phyloP scores from a whole-genome alignment of 2,329 filamentous ascomycete genomes.

The Macrophomina phaseolina region DNA sequence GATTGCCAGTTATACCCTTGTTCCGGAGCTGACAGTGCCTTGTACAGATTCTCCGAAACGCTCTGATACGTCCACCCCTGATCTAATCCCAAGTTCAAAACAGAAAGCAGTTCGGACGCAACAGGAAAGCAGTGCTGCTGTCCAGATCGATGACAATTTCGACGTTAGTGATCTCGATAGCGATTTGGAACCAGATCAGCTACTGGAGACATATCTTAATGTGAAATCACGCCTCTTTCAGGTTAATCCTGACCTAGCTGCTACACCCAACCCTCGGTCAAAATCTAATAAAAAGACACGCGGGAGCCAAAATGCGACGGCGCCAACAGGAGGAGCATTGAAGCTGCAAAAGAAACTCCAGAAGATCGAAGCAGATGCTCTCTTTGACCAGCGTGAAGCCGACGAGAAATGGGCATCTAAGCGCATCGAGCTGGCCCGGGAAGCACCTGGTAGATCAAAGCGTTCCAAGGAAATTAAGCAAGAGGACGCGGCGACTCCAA shows the following conservation, averaged over 20 bases:
- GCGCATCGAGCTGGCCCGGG: slow-evolving; percentile 50
- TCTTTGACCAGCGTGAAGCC: slow-evolving; percentile 57
- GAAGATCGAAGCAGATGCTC: slow-evolving; percentile 70
- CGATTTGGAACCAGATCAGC: slow-evolving; percentile 56
- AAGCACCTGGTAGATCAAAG: slow-evolving; percentile 36
- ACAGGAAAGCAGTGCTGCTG: not conserved
- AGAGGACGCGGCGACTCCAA: slow-evolving; percentile 16
- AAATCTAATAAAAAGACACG: slow-evolving; percentile 41
- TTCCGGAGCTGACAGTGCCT: too few relatives aligned
- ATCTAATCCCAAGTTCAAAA: not conserved
- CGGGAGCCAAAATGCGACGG: slow-evolving; percentile 20
- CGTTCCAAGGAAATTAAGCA: not conserved
- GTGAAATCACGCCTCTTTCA: slow-evolving; percentile 65
- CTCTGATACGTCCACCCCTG: not conserved
- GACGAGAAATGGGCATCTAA: slow-evolving; percentile 53
- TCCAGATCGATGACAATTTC: slow-evolving; percentile 34
- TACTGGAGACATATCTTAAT: slow-evolving; percentile 75
- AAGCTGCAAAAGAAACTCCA: slow-evolving; percentile 76
- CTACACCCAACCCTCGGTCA: slow-evolving; percentile 42
- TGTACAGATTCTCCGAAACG: slow-evolving; percentile 21
- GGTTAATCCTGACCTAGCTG: slow-evolving; percentile 63
- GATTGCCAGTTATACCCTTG: too few relatives aligned
- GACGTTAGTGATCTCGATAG: slow-evolving; percentile 57
- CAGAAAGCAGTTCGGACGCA: not conserved
- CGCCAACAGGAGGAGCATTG: slow-evolving; percentile 57